Conservation (phyloP, 2,329 filamentous ascomycete genomes). For the Sordariomycetes sp. region DNA sequence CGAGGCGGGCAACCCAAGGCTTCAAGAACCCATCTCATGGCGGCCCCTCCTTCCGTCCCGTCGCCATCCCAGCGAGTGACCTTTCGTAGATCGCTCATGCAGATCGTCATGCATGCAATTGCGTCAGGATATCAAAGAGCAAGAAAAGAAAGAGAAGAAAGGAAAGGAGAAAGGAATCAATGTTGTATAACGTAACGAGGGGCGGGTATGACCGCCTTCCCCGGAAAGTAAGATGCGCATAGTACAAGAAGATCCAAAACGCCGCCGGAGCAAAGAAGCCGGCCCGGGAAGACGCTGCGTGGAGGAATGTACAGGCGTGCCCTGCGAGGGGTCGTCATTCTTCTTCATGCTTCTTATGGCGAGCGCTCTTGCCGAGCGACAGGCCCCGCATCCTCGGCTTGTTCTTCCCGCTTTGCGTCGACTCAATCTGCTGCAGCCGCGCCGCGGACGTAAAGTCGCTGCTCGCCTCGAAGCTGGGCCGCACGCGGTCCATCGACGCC, state of each 20-base stretch:
- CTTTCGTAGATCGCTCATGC: neutral
- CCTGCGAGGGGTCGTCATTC: neutral
- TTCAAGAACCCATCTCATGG: neutral
- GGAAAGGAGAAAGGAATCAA: constrained; percentile 14
- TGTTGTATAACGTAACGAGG: neutral
- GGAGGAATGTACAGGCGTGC: neutral
- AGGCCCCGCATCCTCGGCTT: constrained; percentile 25
- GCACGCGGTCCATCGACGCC: constrained; percentile 73
- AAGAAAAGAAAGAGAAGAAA: constrained; percentile 15
- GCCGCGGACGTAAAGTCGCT: constrained; percentile 88
- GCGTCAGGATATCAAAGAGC: constrained; percentile 17
- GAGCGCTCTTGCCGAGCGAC: constrained; percentile 26
- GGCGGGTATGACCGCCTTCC: neutral
- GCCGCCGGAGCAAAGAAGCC: neutral
- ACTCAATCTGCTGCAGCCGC: constrained; percentile 73
- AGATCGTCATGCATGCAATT: neutral
- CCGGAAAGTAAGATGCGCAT: neutral
- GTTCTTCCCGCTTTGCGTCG: constrained; percentile 37
- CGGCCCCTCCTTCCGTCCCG: neutral
- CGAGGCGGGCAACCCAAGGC: neutral
- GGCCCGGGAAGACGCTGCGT: neutral
- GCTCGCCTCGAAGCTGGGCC: constrained; percentile 74
- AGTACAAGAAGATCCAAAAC: neutral
- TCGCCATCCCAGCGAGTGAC: neutral
- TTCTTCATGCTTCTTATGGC: constrained; percentile 7